Base-by-base conservation (phyloP, 805 yeast genomes). In the Maudiozyma turicensis region DNA sequence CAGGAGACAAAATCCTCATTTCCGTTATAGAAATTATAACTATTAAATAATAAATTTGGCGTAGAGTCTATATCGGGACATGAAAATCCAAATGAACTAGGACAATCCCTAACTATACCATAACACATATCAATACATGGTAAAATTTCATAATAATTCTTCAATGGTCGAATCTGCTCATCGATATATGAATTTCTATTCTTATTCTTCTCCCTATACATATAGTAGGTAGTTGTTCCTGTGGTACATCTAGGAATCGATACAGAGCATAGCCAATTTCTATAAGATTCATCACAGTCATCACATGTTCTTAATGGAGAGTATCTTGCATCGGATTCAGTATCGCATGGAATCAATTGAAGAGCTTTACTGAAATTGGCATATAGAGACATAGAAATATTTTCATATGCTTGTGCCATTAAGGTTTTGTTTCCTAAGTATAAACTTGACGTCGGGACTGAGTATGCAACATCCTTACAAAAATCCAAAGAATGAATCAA, bases 91-190 rank as follows among this genome's bases (percentile, higher is more conserved):
- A 91, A 80, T 32, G 69, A 79, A 0, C 89, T 66, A 0, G 96
- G 96, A 63, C 99, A 91, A 62, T 85, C 84, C 45, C 87, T 74
- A 2, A 84, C 93, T 7, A 93, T 77, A 6, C 81, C 75, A 52
- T 85, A 72, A 65, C 98, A 93, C 53, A 83, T 76, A 58, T 85
- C 82, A 45, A 84, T 74, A 61, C 99, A 91, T 0, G 99, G 99
- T 50, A 87, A 64, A 3, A 93, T 75, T 66, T 91, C 99, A 57
- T 73, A 82, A 65, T 90, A 91, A 29, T 66, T 61, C 10, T 66
- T 58, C 5, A 75, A 72, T 0, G 89, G 86, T 5, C 75, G 71
- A 32, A 84, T 69, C 1, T 75, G 60, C 5, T 69, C 66, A 54
- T 80, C 76, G 39, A 91, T 72, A 53, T 75, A 77, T 5, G 68